Base-by-base conservation (phyloP, 1,284 basidiomycete species). In the Apiotrichum akiyoshidainum region DNA sequence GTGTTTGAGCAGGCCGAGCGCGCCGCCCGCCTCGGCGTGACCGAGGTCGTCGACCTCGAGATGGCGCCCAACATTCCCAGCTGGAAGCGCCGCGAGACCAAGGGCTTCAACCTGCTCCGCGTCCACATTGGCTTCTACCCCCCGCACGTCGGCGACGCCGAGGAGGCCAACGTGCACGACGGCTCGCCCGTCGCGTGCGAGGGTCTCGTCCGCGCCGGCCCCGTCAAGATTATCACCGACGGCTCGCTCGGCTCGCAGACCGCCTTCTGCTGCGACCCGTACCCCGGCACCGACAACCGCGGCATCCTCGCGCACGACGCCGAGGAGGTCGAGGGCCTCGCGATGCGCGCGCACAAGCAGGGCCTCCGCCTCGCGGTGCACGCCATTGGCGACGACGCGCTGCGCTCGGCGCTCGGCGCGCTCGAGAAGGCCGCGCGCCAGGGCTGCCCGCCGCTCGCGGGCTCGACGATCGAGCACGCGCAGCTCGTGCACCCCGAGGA, bases 11-110 rank as follows among this genome's bases (percentile, higher is more conserved):
- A 70, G 22, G 69, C 70, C 0, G 56, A 54, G 16, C 53, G 59
- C 19, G 73, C 74, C 0, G 70, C 73, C 66, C 66, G 58, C 2
- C 63, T 69, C 34, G 73, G 73, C 14, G 67, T 75, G 22, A 74
- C 72, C 3, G 65, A 69, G 52, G 66, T 76, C n/a, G 68, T 72
- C 45, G 74, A 76, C 26, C 64, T 76, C n/a, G 74, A 76, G 59
- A 71, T 71, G 65, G 66, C 63, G 11, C 65, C 68, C 61, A 73
- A 72, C 56, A 65, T 73, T 13, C 35, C 48, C 0, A 55, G 58
- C 26, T 75, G 68, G 69, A 44, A 54, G 46, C 52, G 70, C 5
- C 65, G 74, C 0, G 60, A 62, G 14, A 34, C 47, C 14, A 64
- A 65, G 26, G 70, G 65, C 35, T 64, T 73, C 45, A 22, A 61